phyloP scores from a whole-genome alignment of 2,329 filamentous ascomycete genomes.

The Colletotrichum gigasporum region DNA sequence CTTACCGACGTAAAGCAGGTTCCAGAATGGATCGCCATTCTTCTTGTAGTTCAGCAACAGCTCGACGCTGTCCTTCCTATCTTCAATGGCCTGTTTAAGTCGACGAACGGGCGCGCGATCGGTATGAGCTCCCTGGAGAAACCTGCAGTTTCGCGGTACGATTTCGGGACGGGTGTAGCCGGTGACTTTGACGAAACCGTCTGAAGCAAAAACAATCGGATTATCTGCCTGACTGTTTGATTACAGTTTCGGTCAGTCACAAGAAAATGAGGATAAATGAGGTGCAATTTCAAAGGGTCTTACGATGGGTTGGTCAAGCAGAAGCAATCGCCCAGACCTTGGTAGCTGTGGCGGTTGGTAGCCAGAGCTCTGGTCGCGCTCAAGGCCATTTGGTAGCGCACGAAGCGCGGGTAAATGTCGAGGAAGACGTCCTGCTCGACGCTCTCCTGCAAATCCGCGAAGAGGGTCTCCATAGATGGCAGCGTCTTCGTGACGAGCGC shows the following conservation, averaged over 20 bases:
- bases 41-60: constrained; percentile 61
- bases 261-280: too few species aligned
- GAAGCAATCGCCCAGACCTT: constrained; percentile 67
- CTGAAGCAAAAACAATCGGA: constrained; percentile 58
- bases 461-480: constrained; percentile 56
- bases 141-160: constrained; percentile 59
- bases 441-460: constrained; percentile 52
- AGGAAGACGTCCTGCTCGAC: constrained; percentile 54
- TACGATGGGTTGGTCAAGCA: constrained; percentile 61
- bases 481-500: constrained; percentile 54
- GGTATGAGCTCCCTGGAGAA: constrained; percentile 59
- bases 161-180: constrained; percentile 58
- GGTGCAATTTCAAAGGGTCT: not conserved
- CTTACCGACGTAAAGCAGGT: constrained; percentile 61
- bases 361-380: constrained; percentile 57
- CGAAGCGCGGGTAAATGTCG: constrained; percentile 62
- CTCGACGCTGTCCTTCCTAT: constrained; percentile 56
- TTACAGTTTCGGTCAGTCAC: not conserved
- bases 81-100: constrained; percentile 51
- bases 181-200: constrained; percentile 61
- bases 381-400: constrained; percentile 59
- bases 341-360: constrained; percentile 48
- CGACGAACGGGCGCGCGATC: constrained; percentile 51
- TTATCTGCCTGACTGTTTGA: constrained; percentile 58
- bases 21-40: constrained; percentile 65